phyloP scores from a whole-genome alignment of 306 rosid species.

The Mucuna pruriens region DNA sequence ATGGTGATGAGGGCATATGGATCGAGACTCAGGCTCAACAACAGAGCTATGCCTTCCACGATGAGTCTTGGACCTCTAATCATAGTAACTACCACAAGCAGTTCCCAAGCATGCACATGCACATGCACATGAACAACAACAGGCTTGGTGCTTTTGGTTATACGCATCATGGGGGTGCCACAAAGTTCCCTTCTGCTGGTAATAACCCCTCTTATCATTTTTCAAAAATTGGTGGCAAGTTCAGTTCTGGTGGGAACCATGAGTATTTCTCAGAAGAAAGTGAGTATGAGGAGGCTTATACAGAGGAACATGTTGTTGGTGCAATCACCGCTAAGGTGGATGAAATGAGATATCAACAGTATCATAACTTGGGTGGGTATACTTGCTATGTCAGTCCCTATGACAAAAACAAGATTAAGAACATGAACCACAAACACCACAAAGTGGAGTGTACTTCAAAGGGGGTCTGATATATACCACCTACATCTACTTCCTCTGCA shows the following conservation, averaged over 20 bases:
- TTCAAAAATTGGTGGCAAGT: background rate
- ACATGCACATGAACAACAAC: background rate
- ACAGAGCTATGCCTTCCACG: constrained; percentile 14
- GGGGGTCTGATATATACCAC: constrained; percentile 38
- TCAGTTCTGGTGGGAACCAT: constrained; percentile 7
- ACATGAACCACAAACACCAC: constrained; percentile 30
- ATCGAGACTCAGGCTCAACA: constrained; percentile 23
- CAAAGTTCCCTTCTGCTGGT: constrained; percentile 1
- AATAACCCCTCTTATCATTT: background rate
- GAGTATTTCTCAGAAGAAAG: constrained; percentile 14
- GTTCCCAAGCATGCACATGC: constrained; percentile 25
- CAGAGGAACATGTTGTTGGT: constrained; percentile 25
- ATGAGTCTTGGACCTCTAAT: constrained; percentile 32
- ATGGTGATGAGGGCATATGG: constrained; percentile 38
- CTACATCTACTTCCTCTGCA: background rate
- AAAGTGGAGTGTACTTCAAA: constrained; percentile 37
- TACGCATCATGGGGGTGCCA: background rate
- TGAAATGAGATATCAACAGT: constrained; percentile 43
- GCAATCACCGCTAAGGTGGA: constrained; percentile 21
- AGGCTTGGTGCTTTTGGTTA: background rate
- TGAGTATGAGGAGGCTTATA: constrained; percentile 20
- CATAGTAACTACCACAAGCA: constrained; percentile 12
- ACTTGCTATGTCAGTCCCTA: constrained; percentile 7
- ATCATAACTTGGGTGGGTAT: constrained; percentile 21
- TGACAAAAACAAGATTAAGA: background rate